Conservation (phyloP, 208 protist species). For the Phytomonas francai region DNA sequence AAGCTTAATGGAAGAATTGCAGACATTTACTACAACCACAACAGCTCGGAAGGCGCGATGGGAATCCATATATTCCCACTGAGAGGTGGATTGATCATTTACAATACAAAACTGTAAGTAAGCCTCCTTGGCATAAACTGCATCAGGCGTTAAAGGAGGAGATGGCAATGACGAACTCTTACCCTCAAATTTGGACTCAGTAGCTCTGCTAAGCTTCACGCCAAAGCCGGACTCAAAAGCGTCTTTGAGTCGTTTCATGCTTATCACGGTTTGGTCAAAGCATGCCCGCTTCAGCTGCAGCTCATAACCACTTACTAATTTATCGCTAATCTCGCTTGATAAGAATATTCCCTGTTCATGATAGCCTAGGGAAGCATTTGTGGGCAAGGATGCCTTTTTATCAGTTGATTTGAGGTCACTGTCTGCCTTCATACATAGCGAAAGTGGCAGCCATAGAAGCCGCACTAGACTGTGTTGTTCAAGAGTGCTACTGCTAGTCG, state of each 20-base stretch:
- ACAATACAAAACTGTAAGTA: conserved; percentile 30
- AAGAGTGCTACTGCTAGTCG: conserved; percentile 45
- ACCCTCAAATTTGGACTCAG: background rate
- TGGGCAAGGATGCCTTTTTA: background rate
- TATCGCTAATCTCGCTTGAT: conserved; percentile 3
- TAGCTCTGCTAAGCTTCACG: background rate
- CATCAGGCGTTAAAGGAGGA: background rate
- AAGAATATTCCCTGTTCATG: background rate
- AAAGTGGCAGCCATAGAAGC: conserved; percentile 73
- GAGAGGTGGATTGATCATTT: conserved; percentile 42
- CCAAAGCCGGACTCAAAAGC: background rate
- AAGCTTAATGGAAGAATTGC: conserved; percentile 14
- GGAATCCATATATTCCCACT: conserved; percentile 74
- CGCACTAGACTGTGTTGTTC: conserved; percentile 44
- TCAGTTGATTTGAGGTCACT: background rate
- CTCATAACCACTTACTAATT: conserved; percentile 30
- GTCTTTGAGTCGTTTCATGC: conserved; percentile 6
- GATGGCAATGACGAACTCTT: background rate
- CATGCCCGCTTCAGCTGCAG: conserved; percentile 12
- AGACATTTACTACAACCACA: conserved; percentile 53
- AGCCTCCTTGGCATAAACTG: background rate
- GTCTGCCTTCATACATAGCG: conserved; percentile 28
- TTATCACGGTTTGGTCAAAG: background rate
- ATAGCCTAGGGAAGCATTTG: background rate
- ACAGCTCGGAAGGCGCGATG: conserved; percentile 43